A percentile compares a stretch with the other conserved stretches of the same genome.
Evolutionary conservation across 129 eudicot genomes (phyloP).

Genomic region (Flaveria trinervia): DNA sequence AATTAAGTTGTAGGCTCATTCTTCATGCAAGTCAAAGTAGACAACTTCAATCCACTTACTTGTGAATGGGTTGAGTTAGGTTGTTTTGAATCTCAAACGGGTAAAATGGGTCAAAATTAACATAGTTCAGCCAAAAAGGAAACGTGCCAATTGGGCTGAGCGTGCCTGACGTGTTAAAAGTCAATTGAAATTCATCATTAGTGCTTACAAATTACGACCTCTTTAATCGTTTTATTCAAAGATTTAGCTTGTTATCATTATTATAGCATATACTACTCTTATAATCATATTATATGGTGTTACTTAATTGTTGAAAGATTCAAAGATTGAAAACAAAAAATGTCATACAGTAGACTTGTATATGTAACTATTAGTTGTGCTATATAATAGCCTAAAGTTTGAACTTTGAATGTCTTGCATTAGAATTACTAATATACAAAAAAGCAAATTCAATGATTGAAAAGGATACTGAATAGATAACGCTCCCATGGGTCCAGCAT

Average conservation of each 20-base stretch:
- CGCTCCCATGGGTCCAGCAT: conserved; percentile 99
- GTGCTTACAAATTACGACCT: background rate
- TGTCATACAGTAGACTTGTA: background rate
- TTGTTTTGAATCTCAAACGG: background rate
- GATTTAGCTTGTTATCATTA: background rate
- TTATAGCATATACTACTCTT: background rate
- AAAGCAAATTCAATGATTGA: background rate
- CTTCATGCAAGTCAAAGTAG: background rate
- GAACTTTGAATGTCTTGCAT: background rate
- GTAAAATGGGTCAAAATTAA: background rate
- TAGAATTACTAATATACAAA: background rate
- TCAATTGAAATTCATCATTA: background rate
- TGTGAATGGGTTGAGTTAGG: background rate
- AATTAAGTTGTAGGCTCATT: background rate
- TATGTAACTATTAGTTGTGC: background rate
- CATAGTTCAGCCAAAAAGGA: background rate
- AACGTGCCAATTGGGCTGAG: too few relatives aligned
- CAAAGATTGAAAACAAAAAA: background rate
- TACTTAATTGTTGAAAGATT: background rate
- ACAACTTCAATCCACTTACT: background rate
- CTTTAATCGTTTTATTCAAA: background rate
- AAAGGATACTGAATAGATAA: conserved; percentile 91
- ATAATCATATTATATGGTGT: background rate
- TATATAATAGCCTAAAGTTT: too few relatives aligned
- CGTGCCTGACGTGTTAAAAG: background rate